A percentile compares a stretch with the other conserved stretches of the same genome.
Conservation (phyloP, 805 yeast genomes). For the Pichia pseudocactophila region DNA sequence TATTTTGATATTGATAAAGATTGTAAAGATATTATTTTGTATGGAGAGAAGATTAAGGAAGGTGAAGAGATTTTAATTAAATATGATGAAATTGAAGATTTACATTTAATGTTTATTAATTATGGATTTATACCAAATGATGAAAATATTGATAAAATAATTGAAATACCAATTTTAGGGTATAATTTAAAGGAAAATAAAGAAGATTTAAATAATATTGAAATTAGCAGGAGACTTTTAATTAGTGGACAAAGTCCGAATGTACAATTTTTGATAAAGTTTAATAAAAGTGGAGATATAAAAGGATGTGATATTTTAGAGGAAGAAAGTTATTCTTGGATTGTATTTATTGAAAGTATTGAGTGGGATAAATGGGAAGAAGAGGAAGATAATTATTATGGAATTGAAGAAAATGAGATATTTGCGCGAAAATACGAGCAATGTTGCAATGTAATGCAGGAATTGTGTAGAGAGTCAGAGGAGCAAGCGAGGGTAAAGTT, state of each 20-base stretch:
- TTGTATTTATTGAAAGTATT: slow-evolving; percentile 23
- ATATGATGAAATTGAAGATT: slow-evolving; percentile 37
- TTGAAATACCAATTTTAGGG: slow-evolving; percentile 31
- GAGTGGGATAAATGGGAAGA: slow-evolving; percentile 15
- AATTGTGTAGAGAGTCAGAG: not conserved
- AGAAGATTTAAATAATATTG: slow-evolving; percentile 8
- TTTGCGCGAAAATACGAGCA: no score
- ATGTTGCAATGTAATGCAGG: no score
- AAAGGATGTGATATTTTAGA: slow-evolving; percentile 21
- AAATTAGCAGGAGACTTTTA: slow-evolving; percentile 16
- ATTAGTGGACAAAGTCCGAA: slow-evolving; percentile 31
- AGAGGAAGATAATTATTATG: slow-evolving; percentile 10
- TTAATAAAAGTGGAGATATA: slow-evolving; percentile 14
- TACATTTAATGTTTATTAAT: slow-evolving; percentile 30
- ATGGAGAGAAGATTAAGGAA: slow-evolving; percentile 15
- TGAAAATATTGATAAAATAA: slow-evolving; percentile 13
- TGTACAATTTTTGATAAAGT: slow-evolving; percentile 29
- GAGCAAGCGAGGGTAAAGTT: not conserved
- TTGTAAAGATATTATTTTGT: slow-evolving; percentile 36
- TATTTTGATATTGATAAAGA: slow-evolving; percentile 50
- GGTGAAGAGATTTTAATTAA: slow-evolving; percentile 34
- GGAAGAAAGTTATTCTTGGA: slow-evolving; percentile 27
- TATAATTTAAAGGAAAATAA: slow-evolving; percentile 11
- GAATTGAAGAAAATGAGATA: no score
- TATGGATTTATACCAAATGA: slow-evolving; percentile 41